Conservation (phyloP, 768 basidiomycete species). For the Agaricus blazei region DNA sequence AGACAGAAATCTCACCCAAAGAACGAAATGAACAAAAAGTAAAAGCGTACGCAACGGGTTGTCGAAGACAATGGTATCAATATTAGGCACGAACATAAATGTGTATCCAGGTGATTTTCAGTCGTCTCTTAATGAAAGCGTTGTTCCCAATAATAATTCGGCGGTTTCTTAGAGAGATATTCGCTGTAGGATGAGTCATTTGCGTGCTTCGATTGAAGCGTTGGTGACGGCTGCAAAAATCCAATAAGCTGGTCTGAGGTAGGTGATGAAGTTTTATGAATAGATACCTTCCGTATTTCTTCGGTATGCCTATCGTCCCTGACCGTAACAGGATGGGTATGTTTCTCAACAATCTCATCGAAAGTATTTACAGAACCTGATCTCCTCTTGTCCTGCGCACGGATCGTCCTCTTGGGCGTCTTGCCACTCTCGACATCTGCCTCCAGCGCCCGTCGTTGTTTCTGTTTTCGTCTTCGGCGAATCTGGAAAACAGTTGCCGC, state of each 20-base stretch:
- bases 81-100: background rate
- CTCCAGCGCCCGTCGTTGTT: conserved; percentile 10
- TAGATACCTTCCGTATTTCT: too few species aligned
- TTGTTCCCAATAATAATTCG: conserved; percentile 27
- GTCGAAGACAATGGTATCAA: background rate
- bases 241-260: background rate
- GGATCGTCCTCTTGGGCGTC: background rate
- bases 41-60: background rate
- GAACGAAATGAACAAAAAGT: background rate
- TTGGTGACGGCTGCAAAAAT: conserved; percentile 4
- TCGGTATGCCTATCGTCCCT: too few species aligned
- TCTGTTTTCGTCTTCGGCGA: conserved; percentile 15
- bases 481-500: conserved; percentile 22
- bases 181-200: conserved; percentile 21
- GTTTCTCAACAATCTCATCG: too few species aligned
- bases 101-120: too few species aligned
- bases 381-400: background rate
- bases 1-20: background rate
- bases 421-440: background rate
- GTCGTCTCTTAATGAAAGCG: background rate
- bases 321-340: too few species aligned
- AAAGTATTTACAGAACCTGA: background rate
- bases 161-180: conserved; percentile 22
- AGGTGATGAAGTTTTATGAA: background rate
- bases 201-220: conserved; percentile 9